Percentiles rank a stretch among this genome's conserved stretches.
Evolutionary conservation across 768 basidiomycete species (phyloP).

Genomic region (Tulasnella sp.): DNA sequence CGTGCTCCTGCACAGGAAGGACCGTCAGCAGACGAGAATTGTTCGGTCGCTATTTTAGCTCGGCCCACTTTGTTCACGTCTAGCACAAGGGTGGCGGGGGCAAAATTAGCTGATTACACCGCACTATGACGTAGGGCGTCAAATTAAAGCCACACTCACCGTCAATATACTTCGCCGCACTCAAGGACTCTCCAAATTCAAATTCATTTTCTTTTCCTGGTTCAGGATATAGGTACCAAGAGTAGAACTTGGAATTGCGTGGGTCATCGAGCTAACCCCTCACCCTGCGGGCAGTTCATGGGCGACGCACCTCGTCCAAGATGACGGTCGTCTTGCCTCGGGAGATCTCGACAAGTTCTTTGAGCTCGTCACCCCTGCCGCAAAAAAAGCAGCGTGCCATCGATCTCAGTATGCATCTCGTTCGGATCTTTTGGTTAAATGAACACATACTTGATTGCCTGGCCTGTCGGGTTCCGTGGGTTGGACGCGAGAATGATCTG

Average conservation of each 20-base stretch:
- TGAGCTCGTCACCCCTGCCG: constrained; percentile 65
- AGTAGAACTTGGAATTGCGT: constrained; percentile 61
- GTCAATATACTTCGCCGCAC: constrained; percentile 74
- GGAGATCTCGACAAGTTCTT: constrained; percentile 64
- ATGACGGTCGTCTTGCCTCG: constrained; percentile 76
- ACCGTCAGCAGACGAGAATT: background rate
- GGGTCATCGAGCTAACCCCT: background rate
- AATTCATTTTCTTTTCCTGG: constrained; percentile 45
- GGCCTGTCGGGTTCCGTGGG: constrained; percentile 97
- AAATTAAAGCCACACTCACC: constrained; percentile 22
- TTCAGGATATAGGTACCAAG: constrained; percentile 83
- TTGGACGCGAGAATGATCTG: constrained; percentile 84
- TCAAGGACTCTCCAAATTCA: constrained; percentile 70
- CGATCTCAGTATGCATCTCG: background rate
- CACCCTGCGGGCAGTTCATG: background rate
- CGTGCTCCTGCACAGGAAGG: constrained; percentile 46
- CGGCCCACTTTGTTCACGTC: constrained; percentile 63
- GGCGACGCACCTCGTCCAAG: constrained; percentile 59
- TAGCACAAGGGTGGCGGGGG: constrained; percentile 1
- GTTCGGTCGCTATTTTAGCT: background rate
- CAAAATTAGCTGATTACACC: background rate
- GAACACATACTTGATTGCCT: constrained; percentile 59
- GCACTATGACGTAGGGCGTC: background rate
- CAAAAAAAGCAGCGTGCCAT: background rate
- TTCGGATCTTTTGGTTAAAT: background rate